Conservation (phyloP, 306 rosid genomes). For the Prunus davidiana region DNA sequence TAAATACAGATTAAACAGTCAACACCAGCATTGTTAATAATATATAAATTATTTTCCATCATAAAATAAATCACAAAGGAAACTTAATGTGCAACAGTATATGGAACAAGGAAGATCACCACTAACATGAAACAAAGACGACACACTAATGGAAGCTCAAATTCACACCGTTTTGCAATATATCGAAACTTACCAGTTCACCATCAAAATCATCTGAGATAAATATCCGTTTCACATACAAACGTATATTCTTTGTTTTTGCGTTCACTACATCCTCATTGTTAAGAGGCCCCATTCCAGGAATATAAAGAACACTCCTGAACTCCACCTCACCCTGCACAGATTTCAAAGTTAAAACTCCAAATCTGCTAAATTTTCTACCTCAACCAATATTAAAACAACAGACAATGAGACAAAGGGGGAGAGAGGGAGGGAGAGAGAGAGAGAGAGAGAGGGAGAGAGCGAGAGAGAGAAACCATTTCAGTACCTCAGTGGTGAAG, state of each 20-base stretch:
- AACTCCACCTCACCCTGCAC: slow-evolving; percentile 96
- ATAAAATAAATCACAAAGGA: not conserved
- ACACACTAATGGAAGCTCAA: slow-evolving; percentile 1
- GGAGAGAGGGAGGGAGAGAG: too few relatives aligned
- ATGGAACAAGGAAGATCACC: not conserved
- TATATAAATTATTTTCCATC: not conserved
- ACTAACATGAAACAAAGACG: slow-evolving; percentile 1
- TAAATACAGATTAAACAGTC: not conserved
- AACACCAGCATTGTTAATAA: not conserved
- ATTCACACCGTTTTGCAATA: not conserved
- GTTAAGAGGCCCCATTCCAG: slow-evolving; percentile 97
- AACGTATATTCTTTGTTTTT: slow-evolving; percentile 87
- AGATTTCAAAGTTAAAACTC: slow-evolving; percentile 26
- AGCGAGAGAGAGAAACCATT: not conserved
- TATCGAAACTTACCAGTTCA: slow-evolving; percentile 76
- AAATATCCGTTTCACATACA: slow-evolving; percentile 92
- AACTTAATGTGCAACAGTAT: not conserved
- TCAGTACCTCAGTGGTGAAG: slow-evolving; percentile 88
- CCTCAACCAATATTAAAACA: not conserved
- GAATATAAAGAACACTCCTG: slow-evolving; percentile 87
- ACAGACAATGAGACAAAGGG: not conserved
- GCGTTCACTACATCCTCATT: slow-evolving; percentile 91
- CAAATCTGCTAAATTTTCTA: not conserved
- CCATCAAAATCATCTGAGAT: slow-evolving; percentile 99
- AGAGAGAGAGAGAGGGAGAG: not conserved